phyloP scores from a whole-genome alignment of 306 rosid species.

The Malus orientalis region DNA sequence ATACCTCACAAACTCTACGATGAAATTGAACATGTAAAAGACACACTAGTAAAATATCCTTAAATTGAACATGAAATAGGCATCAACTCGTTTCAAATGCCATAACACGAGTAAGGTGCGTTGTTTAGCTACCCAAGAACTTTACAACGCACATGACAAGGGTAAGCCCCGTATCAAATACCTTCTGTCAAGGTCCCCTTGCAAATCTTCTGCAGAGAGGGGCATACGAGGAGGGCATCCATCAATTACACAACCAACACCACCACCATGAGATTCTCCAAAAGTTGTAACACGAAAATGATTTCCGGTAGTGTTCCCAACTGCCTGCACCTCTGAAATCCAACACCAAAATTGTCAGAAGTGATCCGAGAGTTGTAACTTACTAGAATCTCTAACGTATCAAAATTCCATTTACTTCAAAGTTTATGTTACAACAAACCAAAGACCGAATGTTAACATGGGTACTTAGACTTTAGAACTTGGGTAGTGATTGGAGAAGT shows the following conservation, averaged over 20 bases:
- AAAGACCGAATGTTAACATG: not conserved
- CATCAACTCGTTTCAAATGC: not conserved
- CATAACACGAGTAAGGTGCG: not conserved
- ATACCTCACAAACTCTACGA: not conserved
- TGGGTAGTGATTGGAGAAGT: not conserved
- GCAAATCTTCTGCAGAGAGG: slow-evolving; percentile 76
- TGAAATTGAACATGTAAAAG: not conserved
- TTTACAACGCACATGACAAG: not conserved
- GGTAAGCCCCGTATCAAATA: slow-evolving; percentile 12
- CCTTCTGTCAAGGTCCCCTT: slow-evolving; percentile 97
- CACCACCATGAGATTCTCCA: slow-evolving; percentile 98
- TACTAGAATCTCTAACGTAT: not conserved
- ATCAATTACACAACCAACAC: slow-evolving; percentile 96
- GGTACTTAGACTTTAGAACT: not conserved
- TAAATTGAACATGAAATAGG: not conserved
- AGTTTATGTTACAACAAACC: not conserved
- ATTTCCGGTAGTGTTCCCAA: slow-evolving; percentile 75
- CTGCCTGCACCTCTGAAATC: slow-evolving; percentile 76
- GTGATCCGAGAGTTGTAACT: not conserved
- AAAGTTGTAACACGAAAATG: slow-evolving; percentile 80
- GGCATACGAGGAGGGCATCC: slow-evolving; percentile 92
- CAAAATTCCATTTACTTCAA: not conserved
- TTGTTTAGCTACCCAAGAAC: not conserved
- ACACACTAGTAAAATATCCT: not conserved
- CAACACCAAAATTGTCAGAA: not conserved